These are phyloP conservation scores for Neonectria faginata DNA, from an alignment of 2,329 filamentous ascomycete species.

Conservation along the genomic window DNA sequence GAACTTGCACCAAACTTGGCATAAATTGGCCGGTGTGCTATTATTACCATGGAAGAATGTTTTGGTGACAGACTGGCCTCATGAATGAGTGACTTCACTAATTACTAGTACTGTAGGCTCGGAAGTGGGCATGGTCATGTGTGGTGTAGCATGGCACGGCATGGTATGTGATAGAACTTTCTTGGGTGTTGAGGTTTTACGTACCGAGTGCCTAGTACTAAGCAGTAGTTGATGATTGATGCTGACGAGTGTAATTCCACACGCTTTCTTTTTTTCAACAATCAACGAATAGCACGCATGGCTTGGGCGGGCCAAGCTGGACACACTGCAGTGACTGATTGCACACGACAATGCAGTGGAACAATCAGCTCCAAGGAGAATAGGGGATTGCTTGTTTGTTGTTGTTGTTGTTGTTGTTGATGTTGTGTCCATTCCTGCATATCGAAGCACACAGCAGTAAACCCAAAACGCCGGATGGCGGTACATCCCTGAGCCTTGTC, in stretches of 20 bases:
- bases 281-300: conserved; percentile 7
- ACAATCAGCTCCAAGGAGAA: conserved; percentile 17
- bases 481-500: conserved; percentile 38
- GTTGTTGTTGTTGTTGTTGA: too few species aligned
- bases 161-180: conserved; percentile 8
- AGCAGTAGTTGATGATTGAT: conserved; percentile 19
- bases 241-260: conserved; percentile 25
- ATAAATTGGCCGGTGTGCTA: conserved; percentile 24
- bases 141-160: conserved; percentile 11
- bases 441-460: conserved; percentile 30
- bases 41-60: conserved; percentile 18
- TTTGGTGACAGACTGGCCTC: conserved; percentile 6
- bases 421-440: conserved; percentile 12
- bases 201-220: not conserved
- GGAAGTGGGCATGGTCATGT: conserved; percentile 3
- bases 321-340: conserved; percentile 13
- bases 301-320: conserved; percentile 23
- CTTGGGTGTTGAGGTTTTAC: conserved; percentile 1
- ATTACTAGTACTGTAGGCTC: not conserved
- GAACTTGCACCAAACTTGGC: conserved; percentile 22
- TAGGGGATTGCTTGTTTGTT: conserved; percentile 18
- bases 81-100: not conserved
- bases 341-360: conserved; percentile 16
- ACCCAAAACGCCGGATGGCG: conserved; percentile 43
- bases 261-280: conserved; percentile 16